Evolutionary conservation across 2,329 filamentous ascomycete genomes (phyloP).

Genomic region (Phaeophleospora eucalypticola): DNA sequence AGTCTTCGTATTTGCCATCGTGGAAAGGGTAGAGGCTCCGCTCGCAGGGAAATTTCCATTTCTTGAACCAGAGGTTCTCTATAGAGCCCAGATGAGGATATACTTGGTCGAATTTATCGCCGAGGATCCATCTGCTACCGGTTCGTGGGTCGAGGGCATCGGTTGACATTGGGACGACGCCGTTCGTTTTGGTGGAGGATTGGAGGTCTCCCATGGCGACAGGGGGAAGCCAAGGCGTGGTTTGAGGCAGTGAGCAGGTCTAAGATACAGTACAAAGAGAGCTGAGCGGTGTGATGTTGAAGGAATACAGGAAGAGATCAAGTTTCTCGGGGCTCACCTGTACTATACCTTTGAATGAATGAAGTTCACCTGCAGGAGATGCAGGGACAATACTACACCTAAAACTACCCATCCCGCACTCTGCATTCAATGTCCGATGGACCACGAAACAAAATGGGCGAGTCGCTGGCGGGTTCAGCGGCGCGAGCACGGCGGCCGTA

Average conservation of each 20-base stretch:
- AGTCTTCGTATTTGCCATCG: constrained; percentile 34
- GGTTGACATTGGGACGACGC: constrained; percentile 13
- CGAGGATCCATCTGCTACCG: constrained; percentile 37
- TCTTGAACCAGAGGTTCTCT: constrained; percentile 47
- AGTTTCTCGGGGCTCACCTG: no score
- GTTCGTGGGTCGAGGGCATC: constrained; percentile 28
- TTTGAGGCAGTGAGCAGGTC: background rate
- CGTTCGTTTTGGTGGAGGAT: constrained; percentile 5
- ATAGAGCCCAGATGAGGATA: constrained; percentile 58
- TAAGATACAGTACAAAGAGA: background rate
- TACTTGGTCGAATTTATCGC: constrained; percentile 45
- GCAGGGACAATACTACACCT: no score
- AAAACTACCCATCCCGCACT: no score
- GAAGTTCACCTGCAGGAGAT: no score
- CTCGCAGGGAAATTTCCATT: constrained; percentile 35
- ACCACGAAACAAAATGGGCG: no score
- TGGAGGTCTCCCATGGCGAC: background rate
- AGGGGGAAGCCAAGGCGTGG: no score
- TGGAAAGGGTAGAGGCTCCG: constrained; percentile 31
- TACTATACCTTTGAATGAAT: no score
- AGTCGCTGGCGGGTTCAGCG: no score
- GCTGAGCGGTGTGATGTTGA: no score
- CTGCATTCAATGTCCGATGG: no score
- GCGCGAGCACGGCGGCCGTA: no score
- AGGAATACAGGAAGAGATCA: no score